phyloP scores from a whole-genome alignment of 192 early-diverging fungal genomes.

The Coemansia sp. region DNA sequence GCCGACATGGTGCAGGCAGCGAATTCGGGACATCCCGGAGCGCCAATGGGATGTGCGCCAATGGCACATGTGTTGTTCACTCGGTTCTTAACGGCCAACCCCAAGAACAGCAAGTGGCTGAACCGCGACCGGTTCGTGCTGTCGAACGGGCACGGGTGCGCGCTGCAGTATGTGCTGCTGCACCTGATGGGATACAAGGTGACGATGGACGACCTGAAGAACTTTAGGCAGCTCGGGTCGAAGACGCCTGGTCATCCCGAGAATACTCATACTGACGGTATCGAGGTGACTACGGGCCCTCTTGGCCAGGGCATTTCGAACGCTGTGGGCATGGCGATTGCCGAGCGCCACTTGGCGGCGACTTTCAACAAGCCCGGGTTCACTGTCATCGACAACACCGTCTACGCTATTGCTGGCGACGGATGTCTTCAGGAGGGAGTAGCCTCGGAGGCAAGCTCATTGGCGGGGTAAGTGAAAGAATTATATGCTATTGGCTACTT shows the following conservation, averaged over 20 bases:
- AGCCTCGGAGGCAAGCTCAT: conserved; percentile 83
- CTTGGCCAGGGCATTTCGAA: conserved; percentile 92
- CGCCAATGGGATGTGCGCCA: conserved; percentile 97
- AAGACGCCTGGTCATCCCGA: conserved; percentile 98
- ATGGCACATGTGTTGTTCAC: conserved; percentile 91
- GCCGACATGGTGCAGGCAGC: conserved; percentile 87
- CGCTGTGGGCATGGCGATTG: conserved; percentile 92
- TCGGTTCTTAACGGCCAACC: conserved; percentile 81
- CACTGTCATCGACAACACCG: conserved; percentile 84
- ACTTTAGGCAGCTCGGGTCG: conserved; percentile 81
- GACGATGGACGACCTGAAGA: conserved; percentile 87
- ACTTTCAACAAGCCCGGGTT: conserved; percentile 90
- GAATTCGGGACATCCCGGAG: conserved; percentile 90
- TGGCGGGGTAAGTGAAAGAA: conserved; percentile 74
- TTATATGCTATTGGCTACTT: conserved; percentile 4
- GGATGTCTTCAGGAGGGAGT: conserved; percentile 99
- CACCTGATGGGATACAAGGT: conserved; percentile 90
- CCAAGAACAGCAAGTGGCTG: conserved; percentile 87
- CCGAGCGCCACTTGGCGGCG: conserved; percentile 85
- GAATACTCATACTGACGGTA: conserved; percentile 78
- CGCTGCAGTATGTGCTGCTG: conserved; percentile 85
- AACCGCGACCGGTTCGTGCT: conserved; percentile 98
- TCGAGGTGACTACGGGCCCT: conserved; percentile 98
- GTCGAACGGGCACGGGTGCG: conserved; percentile 98
- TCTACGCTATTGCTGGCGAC: conserved; percentile 86